These are phyloP conservation scores for Cyamopsis tetragonoloba DNA, from an alignment of 306 rosid species.

Conservation along the genomic window DNA sequence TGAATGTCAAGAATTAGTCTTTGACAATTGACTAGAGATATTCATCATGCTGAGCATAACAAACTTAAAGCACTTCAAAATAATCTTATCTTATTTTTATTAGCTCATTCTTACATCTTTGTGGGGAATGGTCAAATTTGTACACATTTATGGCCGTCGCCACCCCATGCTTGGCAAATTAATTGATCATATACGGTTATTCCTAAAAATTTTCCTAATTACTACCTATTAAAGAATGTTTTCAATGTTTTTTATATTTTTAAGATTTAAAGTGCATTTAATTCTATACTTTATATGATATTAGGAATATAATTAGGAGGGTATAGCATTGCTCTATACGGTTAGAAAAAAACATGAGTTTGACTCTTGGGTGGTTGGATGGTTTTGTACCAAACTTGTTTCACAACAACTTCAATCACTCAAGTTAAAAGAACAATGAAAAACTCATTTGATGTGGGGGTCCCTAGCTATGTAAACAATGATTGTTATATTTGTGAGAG, in stretches of 20 bases:
- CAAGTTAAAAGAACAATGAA: not conserved
- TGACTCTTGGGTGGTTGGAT: not conserved
- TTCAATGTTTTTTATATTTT: too few relatives aligned
- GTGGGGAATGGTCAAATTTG: constrained; percentile 17
- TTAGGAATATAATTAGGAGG: too few relatives aligned
- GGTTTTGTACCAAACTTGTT: not conserved
- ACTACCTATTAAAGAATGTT: too few relatives aligned
- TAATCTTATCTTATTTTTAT: not conserved
- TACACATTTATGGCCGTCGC: constrained; percentile 22
- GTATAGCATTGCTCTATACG: too few relatives aligned
- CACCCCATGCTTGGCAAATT: constrained; percentile 21
- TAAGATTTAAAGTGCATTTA: too few relatives aligned
- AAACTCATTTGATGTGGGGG: not conserved
- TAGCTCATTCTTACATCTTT: not conserved
- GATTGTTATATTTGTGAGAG: not conserved
- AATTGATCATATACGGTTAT: not conserved
- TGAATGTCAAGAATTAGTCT: too few relatives aligned
- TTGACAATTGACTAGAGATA: too few relatives aligned
- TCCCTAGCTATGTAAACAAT: not conserved
- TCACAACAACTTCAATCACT: not conserved
- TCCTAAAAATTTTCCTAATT: too few relatives aligned
- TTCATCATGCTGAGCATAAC: too few relatives aligned
- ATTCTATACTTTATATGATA: too few relatives aligned
- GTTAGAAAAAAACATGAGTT: not conserved
- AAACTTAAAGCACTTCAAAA: constrained; percentile 1